Evolutionary conservation across 1,139 yeast species (phyloP).

Genomic region (Candida freyschussii): DNA sequence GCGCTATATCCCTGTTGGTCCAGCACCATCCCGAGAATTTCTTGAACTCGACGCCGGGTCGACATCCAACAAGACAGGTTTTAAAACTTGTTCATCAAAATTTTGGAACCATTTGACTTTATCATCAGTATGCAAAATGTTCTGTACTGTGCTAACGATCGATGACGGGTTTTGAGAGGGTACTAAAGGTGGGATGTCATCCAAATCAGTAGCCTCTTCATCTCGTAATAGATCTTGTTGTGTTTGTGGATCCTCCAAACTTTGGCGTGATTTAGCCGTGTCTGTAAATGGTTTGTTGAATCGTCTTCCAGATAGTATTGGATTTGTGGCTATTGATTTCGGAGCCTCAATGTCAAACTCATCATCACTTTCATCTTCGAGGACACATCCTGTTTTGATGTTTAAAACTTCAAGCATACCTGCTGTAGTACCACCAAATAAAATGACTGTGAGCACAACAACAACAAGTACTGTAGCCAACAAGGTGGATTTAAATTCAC

Average conservation of each 20-base stretch:
- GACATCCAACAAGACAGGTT: constrained; percentile 83
- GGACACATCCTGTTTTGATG: constrained; percentile 85
- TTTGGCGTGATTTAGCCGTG: constrained; percentile 14
- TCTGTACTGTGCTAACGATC: constrained; percentile 23
- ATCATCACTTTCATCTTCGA: constrained; percentile 86
- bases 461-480: constrained; percentile 94
- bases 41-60: constrained; percentile 14
- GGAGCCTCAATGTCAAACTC: constrained; percentile 92
- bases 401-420: constrained; percentile 95
- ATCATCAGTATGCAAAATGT: constrained; percentile 25
- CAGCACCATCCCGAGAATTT: constrained; percentile 10
- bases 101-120: constrained; percentile 83
- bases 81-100: constrained; percentile 91
- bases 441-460: constrained; percentile 90
- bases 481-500: constrained; percentile 84
- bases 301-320: constrained; percentile 34
- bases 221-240: constrained; percentile 24
- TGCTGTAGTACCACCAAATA: constrained; percentile 98
- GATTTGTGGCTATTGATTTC: constrained; percentile 28
- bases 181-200: constrained; percentile 26
- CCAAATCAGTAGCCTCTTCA: constrained; percentile 24
- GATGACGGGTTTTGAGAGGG: constrained; percentile 9
- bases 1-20: constrained; percentile 2
- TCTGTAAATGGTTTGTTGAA: constrained; percentile 19
- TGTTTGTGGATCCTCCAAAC: constrained; percentile 8